phyloP scores from a whole-genome alignment of 164 flowering plant species.

The Aristolochia contorta region DNA sequence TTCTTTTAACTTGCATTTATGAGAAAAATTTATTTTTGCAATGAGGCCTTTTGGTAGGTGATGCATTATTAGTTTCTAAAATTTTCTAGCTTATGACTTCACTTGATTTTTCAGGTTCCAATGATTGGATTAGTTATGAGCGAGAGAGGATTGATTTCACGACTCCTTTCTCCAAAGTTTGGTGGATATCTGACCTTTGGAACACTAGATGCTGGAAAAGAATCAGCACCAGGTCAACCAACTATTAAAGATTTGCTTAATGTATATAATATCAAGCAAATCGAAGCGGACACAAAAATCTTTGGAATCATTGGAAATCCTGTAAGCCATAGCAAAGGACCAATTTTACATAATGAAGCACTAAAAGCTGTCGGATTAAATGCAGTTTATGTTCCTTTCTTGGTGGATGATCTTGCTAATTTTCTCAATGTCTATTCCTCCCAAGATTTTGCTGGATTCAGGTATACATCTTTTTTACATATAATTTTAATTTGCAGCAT shows the following conservation, averaged over 20 bases:
- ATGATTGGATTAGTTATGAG: constrained; percentile 85
- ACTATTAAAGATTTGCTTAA: constrained; percentile 59
- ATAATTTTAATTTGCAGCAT: too few species aligned
- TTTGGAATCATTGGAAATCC: constrained; percentile 95
- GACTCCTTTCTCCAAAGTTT: constrained; percentile 80
- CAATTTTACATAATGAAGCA: constrained; percentile 61
- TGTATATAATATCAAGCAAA: constrained; percentile 58
- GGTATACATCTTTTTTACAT: constrained; percentile 32
- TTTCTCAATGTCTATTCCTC: constrained; percentile 77
- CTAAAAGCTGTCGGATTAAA: constrained; percentile 66
- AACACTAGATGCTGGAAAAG: constrained; percentile 54
- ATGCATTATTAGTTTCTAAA: neutral
- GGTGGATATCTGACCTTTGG: constrained; percentile 97
- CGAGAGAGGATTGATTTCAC: constrained; percentile 81
- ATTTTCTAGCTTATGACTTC: constrained; percentile 4
- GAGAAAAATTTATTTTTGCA: neutral
- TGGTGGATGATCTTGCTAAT: constrained; percentile 70
- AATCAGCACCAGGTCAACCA: constrained; percentile 98
- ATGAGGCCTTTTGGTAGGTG: neutral
- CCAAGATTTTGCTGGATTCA: constrained; percentile 84
- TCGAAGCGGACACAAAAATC: constrained; percentile 75
- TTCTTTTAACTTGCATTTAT: neutral
- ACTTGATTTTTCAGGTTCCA: constrained; percentile 57
- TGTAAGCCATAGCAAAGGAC: constrained; percentile 87
- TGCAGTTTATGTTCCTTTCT: constrained; percentile 73